These are phyloP conservation scores for Fraxinus floribunda DNA, from an alignment of 305 asterid genomes.

Conservation along the genomic window DNA sequence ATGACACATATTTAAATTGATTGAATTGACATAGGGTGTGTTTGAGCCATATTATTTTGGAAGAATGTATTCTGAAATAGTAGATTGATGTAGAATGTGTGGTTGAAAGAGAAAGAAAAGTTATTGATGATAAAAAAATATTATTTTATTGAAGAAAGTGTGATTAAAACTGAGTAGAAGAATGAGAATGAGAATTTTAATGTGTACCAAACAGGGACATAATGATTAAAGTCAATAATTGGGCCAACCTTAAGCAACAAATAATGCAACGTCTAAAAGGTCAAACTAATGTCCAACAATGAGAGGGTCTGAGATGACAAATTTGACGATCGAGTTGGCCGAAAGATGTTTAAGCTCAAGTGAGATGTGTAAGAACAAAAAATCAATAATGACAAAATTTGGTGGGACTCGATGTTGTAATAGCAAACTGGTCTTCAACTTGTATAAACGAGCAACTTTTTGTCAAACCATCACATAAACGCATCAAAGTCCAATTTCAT, in stretches of 20 bases:
- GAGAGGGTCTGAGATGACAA: neutral
- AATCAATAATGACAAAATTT: neutral
- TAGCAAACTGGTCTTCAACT: neutral
- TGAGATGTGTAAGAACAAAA: neutral
- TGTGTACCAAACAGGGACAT: too few species aligned
- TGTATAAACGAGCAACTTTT: neutral
- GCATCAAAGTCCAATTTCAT: neutral
- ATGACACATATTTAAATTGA: neutral
- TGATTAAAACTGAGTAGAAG: too few species aligned
- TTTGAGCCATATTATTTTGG: too few species aligned
- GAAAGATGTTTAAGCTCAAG: neutral
- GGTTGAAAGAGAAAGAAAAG: too few species aligned
- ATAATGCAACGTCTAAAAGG: neutral
- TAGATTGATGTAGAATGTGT: too few species aligned
- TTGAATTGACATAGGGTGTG: neutral
- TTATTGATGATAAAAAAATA: too few species aligned
- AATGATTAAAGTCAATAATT: neutral
- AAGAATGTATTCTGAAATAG: too few species aligned
- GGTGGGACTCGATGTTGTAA: neutral
- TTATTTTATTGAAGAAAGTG: too few species aligned
- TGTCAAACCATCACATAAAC: neutral
- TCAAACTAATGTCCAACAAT: neutral
- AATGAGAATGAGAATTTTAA: too few species aligned
- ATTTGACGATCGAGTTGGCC: too few species aligned
- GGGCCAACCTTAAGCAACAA: neutral